Conservation (phyloP, 2,329 filamentous ascomycete genomes). For the Sphaceloma murrayae region DNA sequence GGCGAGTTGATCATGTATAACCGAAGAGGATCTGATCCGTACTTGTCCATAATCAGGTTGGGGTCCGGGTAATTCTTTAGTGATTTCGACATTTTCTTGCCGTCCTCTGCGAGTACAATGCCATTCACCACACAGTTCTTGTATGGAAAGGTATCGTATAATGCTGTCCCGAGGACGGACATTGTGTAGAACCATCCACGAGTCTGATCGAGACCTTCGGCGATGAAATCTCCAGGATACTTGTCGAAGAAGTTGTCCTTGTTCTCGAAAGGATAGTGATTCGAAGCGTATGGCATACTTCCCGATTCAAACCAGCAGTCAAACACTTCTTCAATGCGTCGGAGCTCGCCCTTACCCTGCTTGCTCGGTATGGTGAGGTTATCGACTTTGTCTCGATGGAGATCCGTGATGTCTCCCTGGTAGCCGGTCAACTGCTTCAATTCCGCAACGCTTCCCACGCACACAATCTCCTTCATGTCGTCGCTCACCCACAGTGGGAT, state of each 20-base stretch:
- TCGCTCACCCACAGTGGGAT: conserved; percentile 88
- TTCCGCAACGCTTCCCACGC: conserved; percentile 75
- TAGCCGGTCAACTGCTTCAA: conserved; percentile 80
- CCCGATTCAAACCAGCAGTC: conserved; percentile 97
- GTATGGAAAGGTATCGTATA: conserved; percentile 79
- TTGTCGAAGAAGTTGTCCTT: conserved; percentile 63
- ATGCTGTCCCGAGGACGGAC: conserved; percentile 75
- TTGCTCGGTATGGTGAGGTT: conserved; percentile 88
- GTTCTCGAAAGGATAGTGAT: conserved; percentile 89
- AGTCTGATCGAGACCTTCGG: conserved; percentile 86
- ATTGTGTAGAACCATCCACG: conserved; percentile 96
- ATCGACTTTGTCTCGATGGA: conserved; percentile 89
- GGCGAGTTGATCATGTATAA: conserved; percentile 97
- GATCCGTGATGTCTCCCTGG: conserved; percentile 68
- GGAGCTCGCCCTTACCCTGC: conserved; percentile 73
- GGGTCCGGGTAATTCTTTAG: conserved; percentile 95
- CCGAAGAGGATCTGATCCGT: conserved; percentile 83
- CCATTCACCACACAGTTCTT: conserved; percentile 96
- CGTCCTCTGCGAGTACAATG: conserved; percentile 85
- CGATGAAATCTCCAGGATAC: conserved; percentile 90
- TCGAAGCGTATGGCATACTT: conserved; percentile 86
- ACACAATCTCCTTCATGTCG: conserved; percentile 76
- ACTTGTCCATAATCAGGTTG: conserved; percentile 68
- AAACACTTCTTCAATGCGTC: conserved; percentile 78
- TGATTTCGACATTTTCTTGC: conserved; percentile 98